Evolutionary conservation across 2,329 filamentous ascomycete species (phyloP).

Genomic region (Colletotrichum zoysiae): DNA sequence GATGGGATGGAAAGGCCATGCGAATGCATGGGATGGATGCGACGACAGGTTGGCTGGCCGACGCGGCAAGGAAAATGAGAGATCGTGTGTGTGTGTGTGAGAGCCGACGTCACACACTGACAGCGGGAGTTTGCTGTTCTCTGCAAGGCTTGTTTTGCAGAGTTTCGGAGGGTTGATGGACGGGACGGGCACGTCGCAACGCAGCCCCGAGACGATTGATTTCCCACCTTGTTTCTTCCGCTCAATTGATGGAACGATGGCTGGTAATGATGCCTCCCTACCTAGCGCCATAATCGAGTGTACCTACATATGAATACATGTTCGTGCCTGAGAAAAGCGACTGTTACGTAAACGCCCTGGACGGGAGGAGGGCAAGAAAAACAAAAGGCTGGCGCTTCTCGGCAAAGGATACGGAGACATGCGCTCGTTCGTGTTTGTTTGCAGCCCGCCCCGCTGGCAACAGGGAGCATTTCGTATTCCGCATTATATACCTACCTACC

Average conservation of each 20-base stretch:
- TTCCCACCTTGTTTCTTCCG: background rate
- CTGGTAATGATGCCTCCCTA: background rate
- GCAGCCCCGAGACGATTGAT: background rate
- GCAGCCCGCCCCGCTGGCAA: slow-evolving; percentile 5
- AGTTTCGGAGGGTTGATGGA: slow-evolving; percentile 1
- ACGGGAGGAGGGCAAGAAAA: too few species aligned
- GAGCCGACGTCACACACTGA: slow-evolving; percentile 24
- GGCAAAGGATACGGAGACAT: too few species aligned
- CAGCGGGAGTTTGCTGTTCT: slow-evolving; percentile 40
- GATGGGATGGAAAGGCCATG: slow-evolving; percentile 31
- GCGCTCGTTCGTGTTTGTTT: slow-evolving; percentile 28
- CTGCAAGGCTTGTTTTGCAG: slow-evolving; percentile 26
- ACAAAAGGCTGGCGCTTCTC: background rate
- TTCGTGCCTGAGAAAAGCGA: background rate
- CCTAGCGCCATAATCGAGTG: too few species aligned
- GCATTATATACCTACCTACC: too few species aligned
- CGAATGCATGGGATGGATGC: background rate
- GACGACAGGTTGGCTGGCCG: slow-evolving; percentile 35
- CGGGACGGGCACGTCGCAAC: background rate
- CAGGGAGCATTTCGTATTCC: background rate
- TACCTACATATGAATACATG: background rate
- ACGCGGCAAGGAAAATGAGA: background rate
- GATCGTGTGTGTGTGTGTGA: background rate
- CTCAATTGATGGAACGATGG: background rate
- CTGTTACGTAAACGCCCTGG: background rate